phyloP scores from a whole-genome alignment of 768 basidiomycete species.

The Lactarius pseudohatsudake region DNA sequence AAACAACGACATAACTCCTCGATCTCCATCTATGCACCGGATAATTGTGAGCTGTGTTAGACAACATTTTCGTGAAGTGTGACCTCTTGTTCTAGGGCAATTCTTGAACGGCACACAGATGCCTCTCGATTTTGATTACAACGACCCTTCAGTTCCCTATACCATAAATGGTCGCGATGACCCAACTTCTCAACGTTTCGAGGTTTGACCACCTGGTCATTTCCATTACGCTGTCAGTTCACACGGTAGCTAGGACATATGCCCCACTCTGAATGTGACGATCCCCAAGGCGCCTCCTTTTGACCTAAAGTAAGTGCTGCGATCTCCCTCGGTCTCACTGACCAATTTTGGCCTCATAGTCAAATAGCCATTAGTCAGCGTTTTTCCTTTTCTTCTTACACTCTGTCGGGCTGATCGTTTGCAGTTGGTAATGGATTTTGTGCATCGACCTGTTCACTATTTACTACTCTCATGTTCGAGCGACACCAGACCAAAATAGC shows the following conservation, averaged over 20 bases:
- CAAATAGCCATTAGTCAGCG: constrained; percentile 20
- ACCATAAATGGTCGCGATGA: constrained; percentile 36
- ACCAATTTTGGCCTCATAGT: background rate
- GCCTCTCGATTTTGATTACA: constrained; percentile 35
- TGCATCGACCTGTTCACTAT: constrained; percentile 56
- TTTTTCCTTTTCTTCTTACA: background rate
- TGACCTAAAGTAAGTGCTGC: constrained; percentile 18
- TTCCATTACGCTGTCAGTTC: background rate
- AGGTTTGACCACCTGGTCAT: constrained; percentile 29
- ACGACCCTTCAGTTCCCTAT: constrained; percentile 32
- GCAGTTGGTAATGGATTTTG: constrained; percentile 39
- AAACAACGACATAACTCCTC: constrained; percentile 40
- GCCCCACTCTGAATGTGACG: constrained; percentile 31
- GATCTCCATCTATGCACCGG: constrained; percentile 47
- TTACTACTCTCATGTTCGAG: constrained; percentile 55
- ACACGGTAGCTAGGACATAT: constrained; percentile 35
- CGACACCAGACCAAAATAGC: constrained; percentile 47
- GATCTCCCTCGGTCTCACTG: background rate
- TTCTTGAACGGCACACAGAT: constrained; percentile 37
- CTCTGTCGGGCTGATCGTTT: background rate
- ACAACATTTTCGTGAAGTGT: background rate
- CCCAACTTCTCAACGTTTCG: constrained; percentile 38
- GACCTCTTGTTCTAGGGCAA: constrained; percentile 28
- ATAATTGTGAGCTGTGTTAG: constrained; percentile 46
- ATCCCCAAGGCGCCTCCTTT: constrained; percentile 20